Evolutionary conservation across 2,329 filamentous ascomycete species (phyloP).

Genomic region (Drechslerella stenobrocha): DNA sequence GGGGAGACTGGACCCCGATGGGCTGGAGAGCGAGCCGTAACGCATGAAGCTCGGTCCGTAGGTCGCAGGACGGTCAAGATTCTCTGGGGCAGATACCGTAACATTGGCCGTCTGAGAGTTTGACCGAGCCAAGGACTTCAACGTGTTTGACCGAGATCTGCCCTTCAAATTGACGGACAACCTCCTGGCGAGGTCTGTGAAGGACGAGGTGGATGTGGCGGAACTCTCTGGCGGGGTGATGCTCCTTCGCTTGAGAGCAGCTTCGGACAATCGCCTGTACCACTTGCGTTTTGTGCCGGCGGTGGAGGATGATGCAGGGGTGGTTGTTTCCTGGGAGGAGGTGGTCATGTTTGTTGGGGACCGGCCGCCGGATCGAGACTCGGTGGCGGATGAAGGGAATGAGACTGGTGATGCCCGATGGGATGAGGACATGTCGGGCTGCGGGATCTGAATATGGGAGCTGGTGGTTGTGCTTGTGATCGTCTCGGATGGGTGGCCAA

Average conservation of each 20-base stretch:
- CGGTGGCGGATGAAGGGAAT: conserved; percentile 42
- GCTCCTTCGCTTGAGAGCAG: conserved; percentile 41
- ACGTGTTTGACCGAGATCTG: conserved; percentile 40
- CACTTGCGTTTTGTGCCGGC: conserved; percentile 45
- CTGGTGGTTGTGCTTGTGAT: conserved; percentile 41
- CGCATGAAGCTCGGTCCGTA: conserved; percentile 44
- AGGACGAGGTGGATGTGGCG: conserved; percentile 23
- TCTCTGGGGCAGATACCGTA: conserved; percentile 32
- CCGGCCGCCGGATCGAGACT: conserved; percentile 34
- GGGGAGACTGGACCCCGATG: conserved; percentile 41
- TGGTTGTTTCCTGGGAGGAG: conserved; percentile 48
- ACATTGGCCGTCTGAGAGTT: conserved; percentile 37
- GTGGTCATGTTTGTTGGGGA: conserved; percentile 47
- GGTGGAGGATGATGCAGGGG: conserved; percentile 43
- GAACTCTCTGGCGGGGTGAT: conserved; percentile 33
- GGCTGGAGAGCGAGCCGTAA: conserved; percentile 39
- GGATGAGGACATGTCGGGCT: conserved; percentile 36
- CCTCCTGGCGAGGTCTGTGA: conserved; percentile 39
- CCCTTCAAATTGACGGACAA: conserved; percentile 38
- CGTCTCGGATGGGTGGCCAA: conserved; percentile 50
- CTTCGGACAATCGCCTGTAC: conserved; percentile 38
- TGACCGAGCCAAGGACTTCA: conserved; percentile 39
- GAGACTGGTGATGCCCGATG: conserved; percentile 43
- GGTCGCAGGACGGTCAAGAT: conserved; percentile 40
- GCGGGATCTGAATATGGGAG: conserved; percentile 39